Conservation (phyloP, 2,329 filamentous ascomycete genomes). For the Neurospora sp. region DNA sequence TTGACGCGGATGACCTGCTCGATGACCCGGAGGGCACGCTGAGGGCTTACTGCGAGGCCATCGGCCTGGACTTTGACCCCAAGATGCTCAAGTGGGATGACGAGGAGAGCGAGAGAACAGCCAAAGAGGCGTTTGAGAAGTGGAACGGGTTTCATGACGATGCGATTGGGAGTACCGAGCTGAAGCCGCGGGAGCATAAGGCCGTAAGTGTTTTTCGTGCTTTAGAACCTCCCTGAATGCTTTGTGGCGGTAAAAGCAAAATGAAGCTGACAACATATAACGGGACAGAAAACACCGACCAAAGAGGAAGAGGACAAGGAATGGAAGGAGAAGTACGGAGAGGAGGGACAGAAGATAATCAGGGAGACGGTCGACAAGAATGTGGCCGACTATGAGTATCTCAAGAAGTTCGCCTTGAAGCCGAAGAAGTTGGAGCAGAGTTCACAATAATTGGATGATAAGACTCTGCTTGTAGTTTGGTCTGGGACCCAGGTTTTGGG, state of each 20-base stretch:
- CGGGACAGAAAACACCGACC: constrained; percentile 47
- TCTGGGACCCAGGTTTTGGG: not conserved
- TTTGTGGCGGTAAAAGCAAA: constrained; percentile 4
- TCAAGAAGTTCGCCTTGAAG: constrained; percentile 67
- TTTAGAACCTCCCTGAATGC: not conserved
- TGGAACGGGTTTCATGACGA: constrained; percentile 97
- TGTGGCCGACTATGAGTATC: constrained; percentile 65
- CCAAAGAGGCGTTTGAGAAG: constrained; percentile 76
- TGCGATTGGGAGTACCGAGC: constrained; percentile 69
- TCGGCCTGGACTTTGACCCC: constrained; percentile 64
- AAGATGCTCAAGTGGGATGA: constrained; percentile 81
- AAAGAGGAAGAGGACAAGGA: constrained; percentile 58
- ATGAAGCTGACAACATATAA: not conserved
- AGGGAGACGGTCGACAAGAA: constrained; percentile 62
- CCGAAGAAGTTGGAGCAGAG: constrained; percentile 8
- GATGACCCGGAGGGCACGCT: constrained; percentile 72
- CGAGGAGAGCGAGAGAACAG: constrained; percentile 58
- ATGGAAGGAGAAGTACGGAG: constrained; percentile 66
- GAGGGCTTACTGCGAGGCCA: constrained; percentile 68
- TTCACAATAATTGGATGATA: not conserved
- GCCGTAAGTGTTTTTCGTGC: constrained; percentile 34
- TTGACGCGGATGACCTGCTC: constrained; percentile 90
- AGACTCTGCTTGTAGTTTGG: not conserved
- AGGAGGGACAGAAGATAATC: constrained; percentile 60
- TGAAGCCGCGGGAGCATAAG: constrained; percentile 59